Evolutionary conservation across 129 eudicot species (phyloP), one percentile per base, ranked within the genome.

Genomic region (Deinandra increscens): DNA sequence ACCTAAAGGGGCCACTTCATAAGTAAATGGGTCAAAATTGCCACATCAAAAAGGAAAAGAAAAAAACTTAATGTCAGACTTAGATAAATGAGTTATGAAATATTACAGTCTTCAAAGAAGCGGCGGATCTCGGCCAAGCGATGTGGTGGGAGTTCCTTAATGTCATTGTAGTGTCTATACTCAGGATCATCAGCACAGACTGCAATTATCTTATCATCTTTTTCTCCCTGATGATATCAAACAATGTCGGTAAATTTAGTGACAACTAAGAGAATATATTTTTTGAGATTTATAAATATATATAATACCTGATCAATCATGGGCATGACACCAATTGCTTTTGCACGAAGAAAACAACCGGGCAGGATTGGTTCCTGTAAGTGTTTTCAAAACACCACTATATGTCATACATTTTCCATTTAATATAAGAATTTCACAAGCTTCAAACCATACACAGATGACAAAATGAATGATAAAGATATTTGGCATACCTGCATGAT

Each of bases 181-280:
- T 94, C 99, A 2, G 99, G 99, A 82, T 94, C 99, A 82, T 94
- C 99, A 69, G 99, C 99, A 79, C 99, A 94, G 10, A 94, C 97
- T 64, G 99, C 99, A 73, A 93, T 93, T n/a, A 93, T 93, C 92
- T 93, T 93, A 77, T 93, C 99, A 87, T 93, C 99, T 58, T 87
- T 89, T 64, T 93, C 99, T 63, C 99, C 98, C 96, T 93, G 83
- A 56, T 7, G 59, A 12, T 8, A 39, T 63, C 45, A 15, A 56
- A 38, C 38, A 69, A 17, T 50, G 17, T 67, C 26, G 46, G 56
- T n/a, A 37, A 63, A 49, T 39, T 51, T 11, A 26, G 31, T 6
- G 33, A 70, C 6, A 7, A 15, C 5, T 9, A 23, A 42, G 13
- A 34, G 7, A n/a, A 20, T 9, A 54, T 1, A 20, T 9, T 54